Evolutionary conservation across 2,329 filamentous ascomycete species (phyloP).

Genomic region (Monascus ruber): DNA sequence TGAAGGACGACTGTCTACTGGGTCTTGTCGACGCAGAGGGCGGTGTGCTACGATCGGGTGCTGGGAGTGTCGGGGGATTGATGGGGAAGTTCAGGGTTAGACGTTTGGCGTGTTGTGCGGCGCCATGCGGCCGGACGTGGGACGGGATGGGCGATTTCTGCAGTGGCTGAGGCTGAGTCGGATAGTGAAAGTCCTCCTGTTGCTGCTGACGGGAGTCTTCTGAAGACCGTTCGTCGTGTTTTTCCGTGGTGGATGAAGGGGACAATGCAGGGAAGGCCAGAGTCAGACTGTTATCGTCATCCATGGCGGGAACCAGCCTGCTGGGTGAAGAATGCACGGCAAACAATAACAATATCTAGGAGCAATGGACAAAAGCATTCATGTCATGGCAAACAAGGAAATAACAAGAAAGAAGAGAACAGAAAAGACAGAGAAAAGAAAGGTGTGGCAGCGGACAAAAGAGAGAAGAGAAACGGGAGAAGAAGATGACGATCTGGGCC

Average conservation of each 20-base stretch:
- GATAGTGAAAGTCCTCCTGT: constrained; percentile 3
- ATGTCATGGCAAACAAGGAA: too few relatives aligned
- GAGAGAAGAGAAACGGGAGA: too few relatives aligned
- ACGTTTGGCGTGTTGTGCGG: constrained; percentile 33
- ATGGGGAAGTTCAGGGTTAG: constrained; percentile 38
- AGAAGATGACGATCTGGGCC: too few relatives aligned
- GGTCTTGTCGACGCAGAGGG: constrained; percentile 25
- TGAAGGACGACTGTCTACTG: constrained; percentile 19
- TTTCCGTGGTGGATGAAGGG: constrained; percentile 2
- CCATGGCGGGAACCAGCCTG: constrained; percentile 21
- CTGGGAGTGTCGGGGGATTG: constrained; percentile 20
- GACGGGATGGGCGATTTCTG: constrained; percentile 11
- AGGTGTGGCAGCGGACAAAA: too few relatives aligned
- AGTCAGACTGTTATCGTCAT: constrained; percentile 19
- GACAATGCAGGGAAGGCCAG: constrained; percentile 8
- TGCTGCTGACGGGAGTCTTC: constrained; percentile 1
- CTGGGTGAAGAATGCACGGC: constrained; percentile 1
- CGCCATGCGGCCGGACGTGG: constrained; percentile 16
- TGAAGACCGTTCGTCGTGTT: background rate
- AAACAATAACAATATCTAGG: background rate
- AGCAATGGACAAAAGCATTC: too few relatives aligned
- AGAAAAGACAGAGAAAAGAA: too few relatives aligned
- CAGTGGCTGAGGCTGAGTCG: constrained; percentile 7
- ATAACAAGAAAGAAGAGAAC: too few relatives aligned
- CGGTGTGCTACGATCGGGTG: constrained; percentile 11